Evolutionary conservation across 257 asterid species (phyloP).

Genomic region (Thymus quinquecostatus): DNA sequence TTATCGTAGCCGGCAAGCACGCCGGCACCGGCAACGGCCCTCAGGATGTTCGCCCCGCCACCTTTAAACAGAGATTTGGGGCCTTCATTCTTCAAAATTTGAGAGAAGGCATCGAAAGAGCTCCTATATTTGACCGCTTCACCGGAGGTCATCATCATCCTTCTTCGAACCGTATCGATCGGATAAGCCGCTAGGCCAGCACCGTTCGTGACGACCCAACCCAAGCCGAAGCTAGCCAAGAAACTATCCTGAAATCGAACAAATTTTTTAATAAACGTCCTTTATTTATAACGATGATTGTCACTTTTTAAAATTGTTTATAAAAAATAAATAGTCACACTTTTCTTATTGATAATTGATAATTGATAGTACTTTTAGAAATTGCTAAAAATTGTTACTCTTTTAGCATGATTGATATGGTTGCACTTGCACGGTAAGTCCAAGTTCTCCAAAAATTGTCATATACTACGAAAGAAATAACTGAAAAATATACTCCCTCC

Average conservation of each 20-base stretch:
- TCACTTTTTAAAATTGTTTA: too few relatives aligned
- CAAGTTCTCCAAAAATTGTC: too few relatives aligned
- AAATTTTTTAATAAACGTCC: too few relatives aligned
- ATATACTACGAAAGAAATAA: too few relatives aligned
- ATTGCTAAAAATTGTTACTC: too few relatives aligned
- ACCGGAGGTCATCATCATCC: conserved; percentile 42
- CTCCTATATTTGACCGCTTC: conserved; percentile 38
- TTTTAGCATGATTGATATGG: too few relatives aligned
- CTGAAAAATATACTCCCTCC: too few relatives aligned
- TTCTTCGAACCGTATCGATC: conserved; percentile 33
- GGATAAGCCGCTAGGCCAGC: conserved; percentile 39
- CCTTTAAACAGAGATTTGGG: conserved; percentile 39
- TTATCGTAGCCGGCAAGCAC: conserved; percentile 45
- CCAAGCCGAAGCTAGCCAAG: conserved; percentile 38
- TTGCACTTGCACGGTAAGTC: too few relatives aligned
- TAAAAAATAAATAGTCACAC: too few relatives aligned
- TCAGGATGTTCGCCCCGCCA: conserved; percentile 40
- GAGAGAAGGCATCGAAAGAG: conserved; percentile 36
- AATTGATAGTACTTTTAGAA: too few relatives aligned
- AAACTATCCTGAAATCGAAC: conserved; percentile 34
- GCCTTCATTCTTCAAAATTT: conserved; percentile 42
- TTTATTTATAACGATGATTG: too few relatives aligned
- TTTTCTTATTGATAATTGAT: too few relatives aligned
- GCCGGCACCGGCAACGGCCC: conserved; percentile 46
- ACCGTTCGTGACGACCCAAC: conserved; percentile 36